A percentile compares a stretch with the other conserved stretches of the same genome.
These are phyloP conservation scores for Suillus hirtellus DNA, from an alignment of 768 basidiomycete species.

Conservation along the genomic window DNA sequence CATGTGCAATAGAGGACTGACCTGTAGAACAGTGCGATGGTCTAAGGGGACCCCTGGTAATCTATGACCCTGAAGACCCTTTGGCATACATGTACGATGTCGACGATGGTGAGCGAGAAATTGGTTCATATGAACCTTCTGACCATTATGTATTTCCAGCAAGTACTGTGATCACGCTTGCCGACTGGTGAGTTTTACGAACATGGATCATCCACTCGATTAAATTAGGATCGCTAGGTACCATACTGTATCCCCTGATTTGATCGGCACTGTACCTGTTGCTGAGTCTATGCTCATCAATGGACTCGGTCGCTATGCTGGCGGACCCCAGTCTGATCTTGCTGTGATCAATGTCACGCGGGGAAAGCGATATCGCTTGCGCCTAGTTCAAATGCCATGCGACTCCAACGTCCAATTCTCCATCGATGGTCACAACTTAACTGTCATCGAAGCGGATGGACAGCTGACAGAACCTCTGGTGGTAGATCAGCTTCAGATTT, in stretches of 20 bases:
- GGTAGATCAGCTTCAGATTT: slow-evolving; percentile 42
- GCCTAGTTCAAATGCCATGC: slow-evolving; percentile 41
- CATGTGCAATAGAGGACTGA: neutral
- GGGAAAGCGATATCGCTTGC: slow-evolving; percentile 39
- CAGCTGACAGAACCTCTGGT: slow-evolving; percentile 38
- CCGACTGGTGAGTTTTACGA: slow-evolving; percentile 33
- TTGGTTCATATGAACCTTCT: neutral
- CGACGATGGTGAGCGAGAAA: slow-evolving; percentile 37
- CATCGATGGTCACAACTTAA: slow-evolving; percentile 46
- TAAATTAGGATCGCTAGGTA: slow-evolving; percentile 18
- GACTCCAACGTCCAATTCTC: slow-evolving; percentile 44
- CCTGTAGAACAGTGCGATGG: slow-evolving; percentile 20
- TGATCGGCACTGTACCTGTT: too few relatives aligned
- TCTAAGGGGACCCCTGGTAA: slow-evolving; percentile 32
- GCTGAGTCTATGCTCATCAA: slow-evolving; percentile 35
- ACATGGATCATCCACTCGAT: neutral
- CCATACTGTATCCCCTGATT: slow-evolving; percentile 3
- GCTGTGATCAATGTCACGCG: slow-evolving; percentile 35
- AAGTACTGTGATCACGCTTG: slow-evolving; percentile 44
- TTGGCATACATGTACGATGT: slow-evolving; percentile 39
- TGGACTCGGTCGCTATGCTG: slow-evolving; percentile 37
- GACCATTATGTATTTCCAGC: slow-evolving; percentile 17
- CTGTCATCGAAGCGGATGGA: slow-evolving; percentile 49
- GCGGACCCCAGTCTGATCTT: slow-evolving; percentile 34
- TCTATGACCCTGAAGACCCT: slow-evolving; percentile 46